Base-by-base conservation (phyloP, 441 rosid genomes). In the Erodium trifolium region DNA sequence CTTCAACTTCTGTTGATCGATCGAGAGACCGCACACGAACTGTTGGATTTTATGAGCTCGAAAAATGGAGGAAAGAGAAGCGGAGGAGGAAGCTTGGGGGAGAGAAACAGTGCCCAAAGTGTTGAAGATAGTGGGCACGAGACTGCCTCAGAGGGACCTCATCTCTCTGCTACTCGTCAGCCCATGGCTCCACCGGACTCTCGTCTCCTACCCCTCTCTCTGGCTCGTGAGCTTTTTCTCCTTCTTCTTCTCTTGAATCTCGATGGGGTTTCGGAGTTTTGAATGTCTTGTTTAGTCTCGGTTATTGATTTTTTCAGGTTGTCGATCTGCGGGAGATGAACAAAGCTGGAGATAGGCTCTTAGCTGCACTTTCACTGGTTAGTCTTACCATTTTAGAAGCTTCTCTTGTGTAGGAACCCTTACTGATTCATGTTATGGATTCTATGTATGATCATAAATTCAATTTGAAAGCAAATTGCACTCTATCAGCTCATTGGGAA, bases 351-450 rank as follows among this genome's bases (percentile, higher is more conserved):
- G 82, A 79, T 67, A 80, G 97, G 67, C 88, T 93, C 67, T 4
- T 86, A 65, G 77, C 87, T 70, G 93, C 97, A 75, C 85, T 86
- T 70, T 85, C 94, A 41, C 82, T 89, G 91, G 98, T 93, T 62
- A 71, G 79, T 70, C 62, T 8, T 55, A 12, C 0, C 57, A 51
- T 51, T 51, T 51, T 51, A 3, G 17, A 51, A 51, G 14, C 57
- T 51, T 51, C 57, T 11, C 3, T 49, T 12, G 45, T 39, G 7
- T 39, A 39, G 6, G 45, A 39, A 39, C 45, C 45, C 45, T 39
- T 39, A 39, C 45, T 39, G 27, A 0, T 13, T 51, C 59, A 51
- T n/a, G 17, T 0, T 23, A 23, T 23, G 27, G 27, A 23, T 23
- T 23, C 27, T 23, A 23, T 23, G 27, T 23, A 23, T 23, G 27